phyloP scores from a whole-genome alignment of 176 grass and related monocot species.

The Metroxylon sagu region DNA sequence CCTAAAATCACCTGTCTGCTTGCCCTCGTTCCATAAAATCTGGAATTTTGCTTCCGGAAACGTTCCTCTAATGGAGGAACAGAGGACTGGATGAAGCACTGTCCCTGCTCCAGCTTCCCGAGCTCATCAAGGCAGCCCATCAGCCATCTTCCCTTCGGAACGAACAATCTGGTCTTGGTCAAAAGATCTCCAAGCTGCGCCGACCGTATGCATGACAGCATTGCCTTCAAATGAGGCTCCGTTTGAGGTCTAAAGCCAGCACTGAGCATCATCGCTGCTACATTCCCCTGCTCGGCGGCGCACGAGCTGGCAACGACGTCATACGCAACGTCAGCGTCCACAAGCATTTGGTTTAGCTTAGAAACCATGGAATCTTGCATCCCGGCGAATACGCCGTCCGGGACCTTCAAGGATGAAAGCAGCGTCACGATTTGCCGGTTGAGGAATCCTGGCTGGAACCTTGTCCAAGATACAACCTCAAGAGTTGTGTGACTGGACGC shows the following conservation, averaged over 20 bases:
- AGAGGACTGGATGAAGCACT: no score
- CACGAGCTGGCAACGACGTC: no score
- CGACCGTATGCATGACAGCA: constrained; percentile 77
- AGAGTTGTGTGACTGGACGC: constrained; percentile 50
- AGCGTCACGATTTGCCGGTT: no score
- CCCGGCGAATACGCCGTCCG: constrained; percentile 40
- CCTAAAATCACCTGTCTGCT: no score
- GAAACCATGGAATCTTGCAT: constrained; percentile 64
- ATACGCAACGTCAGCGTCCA: no score
- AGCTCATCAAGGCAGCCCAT: no score
- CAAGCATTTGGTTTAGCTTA: constrained; percentile 59
- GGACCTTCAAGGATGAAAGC: no score
- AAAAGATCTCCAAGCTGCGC: no score
- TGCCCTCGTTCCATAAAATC: constrained; percentile 31
- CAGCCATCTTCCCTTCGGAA: no score
- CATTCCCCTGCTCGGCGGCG: constrained; percentile 60
- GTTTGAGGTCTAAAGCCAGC: constrained; percentile 62
- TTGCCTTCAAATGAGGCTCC: constrained; percentile 67
- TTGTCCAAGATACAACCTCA: constrained; percentile 80
- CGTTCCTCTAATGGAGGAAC: constrained; percentile 43
- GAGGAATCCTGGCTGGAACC: no score
- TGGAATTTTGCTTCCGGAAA: constrained; percentile 60
- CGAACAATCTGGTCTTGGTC: no score
- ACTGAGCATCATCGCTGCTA: constrained; percentile 62
- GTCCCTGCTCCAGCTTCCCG: no score